phyloP scores from a whole-genome alignment of 2,329 filamentous ascomycete genomes.

The Paraphaeosphaeria sporulosa region DNA sequence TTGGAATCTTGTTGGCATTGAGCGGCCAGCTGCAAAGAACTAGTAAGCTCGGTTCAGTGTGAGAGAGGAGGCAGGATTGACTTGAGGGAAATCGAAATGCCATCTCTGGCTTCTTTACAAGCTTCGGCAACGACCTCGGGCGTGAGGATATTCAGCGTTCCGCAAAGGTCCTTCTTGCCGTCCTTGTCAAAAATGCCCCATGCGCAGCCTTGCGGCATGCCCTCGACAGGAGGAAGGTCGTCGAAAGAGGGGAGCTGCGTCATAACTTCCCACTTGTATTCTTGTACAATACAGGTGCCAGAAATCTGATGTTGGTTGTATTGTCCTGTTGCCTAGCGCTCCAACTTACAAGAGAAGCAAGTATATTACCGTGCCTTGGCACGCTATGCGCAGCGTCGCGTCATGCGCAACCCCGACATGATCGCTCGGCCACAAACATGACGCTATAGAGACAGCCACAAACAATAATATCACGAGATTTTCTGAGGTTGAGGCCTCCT shows the following conservation, averaged over 20 bases:
- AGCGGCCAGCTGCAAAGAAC: slow-evolving; percentile 20
- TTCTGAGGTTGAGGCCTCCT: no score
- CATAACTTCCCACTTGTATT: no score
- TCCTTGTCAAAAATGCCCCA: slow-evolving; percentile 62
- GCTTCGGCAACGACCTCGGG: slow-evolving; percentile 49
- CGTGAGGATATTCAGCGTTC: slow-evolving; percentile 62
- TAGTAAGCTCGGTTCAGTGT: neutral
- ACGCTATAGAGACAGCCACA: no score
- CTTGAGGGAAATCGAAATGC: slow-evolving; percentile 26
- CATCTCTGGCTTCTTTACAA: slow-evolving; percentile 44
- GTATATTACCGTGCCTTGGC: no score
- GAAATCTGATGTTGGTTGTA: no score
- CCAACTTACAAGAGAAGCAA: neutral
- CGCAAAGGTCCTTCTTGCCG: slow-evolving; percentile 57
- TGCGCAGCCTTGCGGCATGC: slow-evolving; percentile 40
- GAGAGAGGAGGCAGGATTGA: neutral
- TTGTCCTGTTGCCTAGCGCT: no score
- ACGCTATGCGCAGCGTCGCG: no score
- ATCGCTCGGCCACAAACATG: no score
- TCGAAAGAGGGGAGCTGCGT: neutral
- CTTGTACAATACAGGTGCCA: no score
- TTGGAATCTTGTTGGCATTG: slow-evolving; percentile 25
- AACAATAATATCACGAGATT: no score
- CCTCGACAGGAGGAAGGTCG: slow-evolving; percentile 18
- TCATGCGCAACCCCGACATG: no score